Evolutionary conservation across 305 asterid species (phyloP).

Genomic region (Fraxinus velutina): DNA sequence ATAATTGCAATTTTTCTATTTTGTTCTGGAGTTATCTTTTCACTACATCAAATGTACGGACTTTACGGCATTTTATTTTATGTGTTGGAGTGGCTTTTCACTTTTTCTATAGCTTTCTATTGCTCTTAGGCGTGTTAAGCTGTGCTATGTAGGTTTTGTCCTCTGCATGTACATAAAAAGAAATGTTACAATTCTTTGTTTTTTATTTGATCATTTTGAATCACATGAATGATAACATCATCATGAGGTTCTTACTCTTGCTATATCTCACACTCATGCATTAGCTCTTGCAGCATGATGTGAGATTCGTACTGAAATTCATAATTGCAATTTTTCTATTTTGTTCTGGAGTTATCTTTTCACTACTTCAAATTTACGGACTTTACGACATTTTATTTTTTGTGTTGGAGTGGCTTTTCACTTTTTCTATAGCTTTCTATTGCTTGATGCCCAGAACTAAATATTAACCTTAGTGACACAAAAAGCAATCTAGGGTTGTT

Average conservation of each 20-base stretch:
- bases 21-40: no score
- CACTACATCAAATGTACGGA: no score
- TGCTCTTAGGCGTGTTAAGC: background rate
- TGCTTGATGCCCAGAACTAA: background rate
- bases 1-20: no score
- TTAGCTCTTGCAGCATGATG: background rate
- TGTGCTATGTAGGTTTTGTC: background rate
- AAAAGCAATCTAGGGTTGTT: constrained; percentile 4
- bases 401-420: background rate
- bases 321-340: background rate
- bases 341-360: background rate
- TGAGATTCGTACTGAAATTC: background rate
- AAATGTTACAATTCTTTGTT: background rate
- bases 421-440: background rate
- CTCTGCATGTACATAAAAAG: background rate
- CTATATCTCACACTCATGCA: background rate
- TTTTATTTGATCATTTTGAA: background rate
- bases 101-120: no score
- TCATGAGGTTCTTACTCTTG: background rate
- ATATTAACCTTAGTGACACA: background rate
- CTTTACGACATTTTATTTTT: background rate
- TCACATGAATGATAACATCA: background rate
- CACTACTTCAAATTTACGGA: background rate
- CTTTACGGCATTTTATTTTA: no score
- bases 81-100: no score